These are phyloP conservation scores for Blastocystis sp. DNA, from an alignment of 352 stramenopile species.

Conservation along the genomic window DNA sequence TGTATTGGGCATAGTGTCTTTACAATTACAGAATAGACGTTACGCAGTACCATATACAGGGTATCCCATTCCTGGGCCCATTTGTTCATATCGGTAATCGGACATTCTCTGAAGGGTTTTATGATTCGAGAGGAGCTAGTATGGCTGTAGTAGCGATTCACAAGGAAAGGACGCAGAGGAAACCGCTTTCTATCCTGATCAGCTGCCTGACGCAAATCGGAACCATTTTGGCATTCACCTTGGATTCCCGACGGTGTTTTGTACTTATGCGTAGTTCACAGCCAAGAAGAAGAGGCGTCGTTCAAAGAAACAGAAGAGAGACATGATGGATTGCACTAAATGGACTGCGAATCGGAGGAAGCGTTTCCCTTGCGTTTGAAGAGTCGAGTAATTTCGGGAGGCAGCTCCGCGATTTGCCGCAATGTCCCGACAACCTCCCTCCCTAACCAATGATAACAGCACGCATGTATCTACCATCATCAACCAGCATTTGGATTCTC, in stretches of 20 bases:
- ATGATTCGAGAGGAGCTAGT: background rate
- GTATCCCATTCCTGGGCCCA: conserved; percentile 5
- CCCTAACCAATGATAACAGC: background rate
- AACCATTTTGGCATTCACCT: background rate
- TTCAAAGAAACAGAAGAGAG: no score
- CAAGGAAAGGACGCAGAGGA: background rate
- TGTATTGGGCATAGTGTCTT: background rate
- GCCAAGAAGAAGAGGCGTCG: background rate
- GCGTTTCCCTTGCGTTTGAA: no score
- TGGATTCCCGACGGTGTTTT: background rate
- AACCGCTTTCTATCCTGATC: background rate
- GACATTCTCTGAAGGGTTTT: background rate
- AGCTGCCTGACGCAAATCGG: background rate
- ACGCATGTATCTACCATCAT: background rate
- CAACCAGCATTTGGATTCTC: background rate
- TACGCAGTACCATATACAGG: background rate
- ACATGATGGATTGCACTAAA: no score
- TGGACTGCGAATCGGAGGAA: no score
- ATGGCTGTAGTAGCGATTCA: background rate
- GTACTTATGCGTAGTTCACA: background rate
- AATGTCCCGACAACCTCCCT: background rate
- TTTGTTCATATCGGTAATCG: conserved; percentile 22
- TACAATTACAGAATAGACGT: background rate
- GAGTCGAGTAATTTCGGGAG: background rate
- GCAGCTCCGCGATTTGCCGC: background rate